Conservation (phyloP, 441 rosid genomes). For the Omphalea diandra region DNA sequence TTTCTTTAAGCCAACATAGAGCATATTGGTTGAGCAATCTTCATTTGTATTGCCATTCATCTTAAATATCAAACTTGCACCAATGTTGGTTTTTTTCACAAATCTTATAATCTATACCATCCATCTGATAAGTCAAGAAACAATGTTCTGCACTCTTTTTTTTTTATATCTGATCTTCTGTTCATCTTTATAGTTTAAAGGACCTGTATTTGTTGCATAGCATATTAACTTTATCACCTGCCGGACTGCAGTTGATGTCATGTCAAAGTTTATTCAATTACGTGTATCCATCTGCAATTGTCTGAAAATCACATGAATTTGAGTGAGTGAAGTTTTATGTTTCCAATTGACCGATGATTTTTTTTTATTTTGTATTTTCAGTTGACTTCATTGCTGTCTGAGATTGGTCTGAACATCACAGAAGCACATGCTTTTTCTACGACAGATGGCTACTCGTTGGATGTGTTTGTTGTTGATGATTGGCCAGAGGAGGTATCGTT, state of each 20-base stretch:
- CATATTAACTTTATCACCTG: not conserved
- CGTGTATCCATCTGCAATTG: not conserved
- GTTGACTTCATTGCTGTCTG: slow-evolving; percentile 67
- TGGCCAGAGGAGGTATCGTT: slow-evolving; percentile 48
- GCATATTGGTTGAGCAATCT: not conserved
- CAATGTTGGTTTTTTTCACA: not conserved
- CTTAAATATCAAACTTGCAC: not conserved
- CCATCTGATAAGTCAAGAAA: not conserved
- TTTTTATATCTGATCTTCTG: not conserved
- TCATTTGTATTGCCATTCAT: not conserved
- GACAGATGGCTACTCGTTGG: slow-evolving; percentile 68
- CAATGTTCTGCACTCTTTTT: not conserved
- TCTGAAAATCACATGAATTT: no score
- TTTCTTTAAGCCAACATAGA: not conserved
- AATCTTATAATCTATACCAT: not conserved
- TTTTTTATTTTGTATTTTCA: slow-evolving; percentile 35
- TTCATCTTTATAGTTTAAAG: not conserved
- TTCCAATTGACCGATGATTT: slow-evolving; percentile 14
- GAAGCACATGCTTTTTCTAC: slow-evolving; percentile 91
- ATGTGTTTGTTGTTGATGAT: slow-evolving; percentile 63
- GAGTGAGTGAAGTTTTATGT: slow-evolving; percentile 8
- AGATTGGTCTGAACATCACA: slow-evolving; percentile 65
- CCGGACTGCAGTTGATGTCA: not conserved
- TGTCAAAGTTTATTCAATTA: not conserved
- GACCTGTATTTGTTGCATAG: not conserved